A percentile compares a stretch with the other conserved stretches of the same genome.
Evolutionary conservation across 1,284 basidiomycete genomes (phyloP).

Genomic region (Bondarzewia mesenterica): DNA sequence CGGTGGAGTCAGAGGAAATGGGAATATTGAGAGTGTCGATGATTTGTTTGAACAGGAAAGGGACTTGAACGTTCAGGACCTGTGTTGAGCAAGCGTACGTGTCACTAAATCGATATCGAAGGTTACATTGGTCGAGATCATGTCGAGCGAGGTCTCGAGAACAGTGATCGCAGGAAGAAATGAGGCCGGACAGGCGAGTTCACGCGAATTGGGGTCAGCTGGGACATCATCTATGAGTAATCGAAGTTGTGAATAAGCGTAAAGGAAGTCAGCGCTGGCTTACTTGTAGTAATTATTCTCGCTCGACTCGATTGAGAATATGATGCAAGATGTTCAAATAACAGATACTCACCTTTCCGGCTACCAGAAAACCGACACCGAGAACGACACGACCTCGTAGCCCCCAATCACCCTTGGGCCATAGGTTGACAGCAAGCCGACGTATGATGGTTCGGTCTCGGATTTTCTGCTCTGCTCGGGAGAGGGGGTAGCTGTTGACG

Average conservation of each 20-base stretch:
- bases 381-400: constrained; percentile 73
- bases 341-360: constrained; percentile 66
- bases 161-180: too few relatives aligned
- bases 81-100: constrained; percentile 18
- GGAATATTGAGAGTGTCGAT: constrained; percentile 88
- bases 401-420: constrained; percentile 72
- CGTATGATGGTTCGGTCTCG: constrained; percentile 66
- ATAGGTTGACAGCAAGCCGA: constrained; percentile 57
- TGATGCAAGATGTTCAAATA: background rate
- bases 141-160: background rate
- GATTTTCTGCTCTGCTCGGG: constrained; percentile 44
- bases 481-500: constrained; percentile 5
- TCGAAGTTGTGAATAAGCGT: too few relatives aligned
- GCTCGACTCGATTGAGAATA: background rate
- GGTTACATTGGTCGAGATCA: too few relatives aligned
- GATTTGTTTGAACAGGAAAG: constrained; percentile 89
- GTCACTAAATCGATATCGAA: too few relatives aligned
- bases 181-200: too few relatives aligned
- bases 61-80: constrained; percentile 96
- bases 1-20: constrained; percentile 69
- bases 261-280: too few relatives aligned
- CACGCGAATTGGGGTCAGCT: too few relatives aligned
- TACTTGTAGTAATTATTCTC: background rate
- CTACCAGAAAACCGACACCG: constrained; percentile 77
- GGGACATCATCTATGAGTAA: too few relatives aligned